phyloP scores from a whole-genome alignment of 441 rosid genomes.

The Populus tomentosa region DNA sequence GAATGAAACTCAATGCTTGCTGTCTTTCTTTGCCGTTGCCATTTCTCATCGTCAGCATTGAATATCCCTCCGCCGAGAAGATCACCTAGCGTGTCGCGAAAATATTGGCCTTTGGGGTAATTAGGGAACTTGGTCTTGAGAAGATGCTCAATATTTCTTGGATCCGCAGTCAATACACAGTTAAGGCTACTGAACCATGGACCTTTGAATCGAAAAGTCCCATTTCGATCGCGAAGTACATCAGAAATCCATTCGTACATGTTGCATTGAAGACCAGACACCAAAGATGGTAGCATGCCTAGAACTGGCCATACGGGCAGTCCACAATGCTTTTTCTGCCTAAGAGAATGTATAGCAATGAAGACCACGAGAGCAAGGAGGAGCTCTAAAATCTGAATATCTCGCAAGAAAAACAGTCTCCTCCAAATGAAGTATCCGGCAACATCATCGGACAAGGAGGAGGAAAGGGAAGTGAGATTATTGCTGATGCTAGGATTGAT shows the following conservation, averaged over 20 bases:
- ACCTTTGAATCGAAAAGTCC: conserved; percentile 75
- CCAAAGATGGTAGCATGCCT: conserved; percentile 82
- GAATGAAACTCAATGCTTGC: conserved; percentile 95
- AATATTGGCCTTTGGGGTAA: conserved; percentile 81
- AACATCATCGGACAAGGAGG: conserved; percentile 14
- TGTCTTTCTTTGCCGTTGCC: conserved; percentile 83
- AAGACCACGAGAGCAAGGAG: conserved; percentile 53
- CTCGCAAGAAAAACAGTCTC: conserved; percentile 32
- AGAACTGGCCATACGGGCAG: conserved; percentile 79
- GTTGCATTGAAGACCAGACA: conserved; percentile 39
- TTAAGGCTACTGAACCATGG: conserved; percentile 78
- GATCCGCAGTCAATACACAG: conserved; percentile 75
- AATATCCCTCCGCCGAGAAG: conserved; percentile 88
- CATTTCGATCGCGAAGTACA: conserved; percentile 51
- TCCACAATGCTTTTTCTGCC: conserved; percentile 62
- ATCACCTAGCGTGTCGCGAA: conserved; percentile 59
- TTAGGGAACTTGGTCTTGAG: conserved; percentile 76
- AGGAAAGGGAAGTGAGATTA: conserved; percentile 24
- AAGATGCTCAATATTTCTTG: conserved; percentile 80
- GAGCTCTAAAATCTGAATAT: conserved; percentile 66
- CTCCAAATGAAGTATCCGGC: conserved; percentile 22
- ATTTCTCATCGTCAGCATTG: conserved; percentile 72
- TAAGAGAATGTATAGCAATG: conserved; percentile 50
- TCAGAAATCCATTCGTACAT: conserved; percentile 69
- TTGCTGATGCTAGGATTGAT: conserved; percentile 32